Evolutionary conservation across 345 rosid genomes (phyloP), one percentile per base, ranked within the genome.

Genomic region (Arabis hirsuta): DNA sequence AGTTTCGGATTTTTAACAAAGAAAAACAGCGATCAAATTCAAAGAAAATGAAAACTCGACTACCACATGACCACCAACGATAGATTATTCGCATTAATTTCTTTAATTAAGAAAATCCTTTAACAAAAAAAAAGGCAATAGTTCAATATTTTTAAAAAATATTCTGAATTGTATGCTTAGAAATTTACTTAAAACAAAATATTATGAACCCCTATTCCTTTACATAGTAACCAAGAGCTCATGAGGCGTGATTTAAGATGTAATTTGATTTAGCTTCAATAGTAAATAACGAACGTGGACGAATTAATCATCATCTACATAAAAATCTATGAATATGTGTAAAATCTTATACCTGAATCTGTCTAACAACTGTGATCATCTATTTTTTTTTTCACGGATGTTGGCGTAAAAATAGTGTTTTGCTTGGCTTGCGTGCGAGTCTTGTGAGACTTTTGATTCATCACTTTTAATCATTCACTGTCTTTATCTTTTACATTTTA

Each of bases 371-470:
- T 34, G 24, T 39, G 26, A 24, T 54, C 13, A 54, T 45, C 52
- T 44, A 27, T 3, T 36, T 2, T 1, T 2, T 1, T 0, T 59
- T 51, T 51, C 62, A 74, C 50, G 63, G 57, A 11, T 22, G 24
- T 19, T 67, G 51, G 56, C 73, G 62, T 67, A 61, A 10, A 44
- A 53, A 53, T 44, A 36, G 44, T 68, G 12, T 36, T 54, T 75
- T 75, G 58, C 69, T 75, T 68, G 45, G 65, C 79, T 68, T 54
- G 69, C 54, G 44, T 54, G 69, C 54, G 44, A 61, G 74, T 44
- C 64, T 62, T 69, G 59, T 46, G 74, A 62, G 74, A 69, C 53
- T 68, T 74, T 75, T 44, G 24, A 44, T 60, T 67, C 42, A 31
- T 67, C 36, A 26, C 52, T 43, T 52, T 52, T 4, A 61, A 74